Evolutionary conservation across 768 basidiomycete species (phyloP).

Genomic region (Mycena chlorophos): DNA sequence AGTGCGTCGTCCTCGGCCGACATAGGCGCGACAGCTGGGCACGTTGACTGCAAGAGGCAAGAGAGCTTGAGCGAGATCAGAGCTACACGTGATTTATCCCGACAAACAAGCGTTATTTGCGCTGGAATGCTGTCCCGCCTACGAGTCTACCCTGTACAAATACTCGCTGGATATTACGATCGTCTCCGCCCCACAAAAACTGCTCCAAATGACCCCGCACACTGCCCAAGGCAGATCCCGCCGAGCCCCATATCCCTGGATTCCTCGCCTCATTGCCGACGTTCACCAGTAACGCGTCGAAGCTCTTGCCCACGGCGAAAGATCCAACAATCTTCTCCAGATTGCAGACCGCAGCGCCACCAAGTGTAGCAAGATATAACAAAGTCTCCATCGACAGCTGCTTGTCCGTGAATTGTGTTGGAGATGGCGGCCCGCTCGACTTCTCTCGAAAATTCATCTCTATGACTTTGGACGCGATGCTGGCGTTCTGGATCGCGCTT

Average conservation of each 20-base stretch:
- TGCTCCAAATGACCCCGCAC: constrained; percentile 71
- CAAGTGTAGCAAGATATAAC: constrained; percentile 87
- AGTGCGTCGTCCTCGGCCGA: constrained; percentile 2
- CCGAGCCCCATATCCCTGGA: constrained; percentile 55
- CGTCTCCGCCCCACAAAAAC: constrained; percentile 86
- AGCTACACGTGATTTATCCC: background rate
- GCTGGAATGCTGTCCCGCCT: constrained; percentile 57
- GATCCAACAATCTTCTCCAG: constrained; percentile 71
- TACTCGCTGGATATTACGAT: constrained; percentile 78
- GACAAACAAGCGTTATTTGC: constrained; percentile 7
- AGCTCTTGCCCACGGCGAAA: constrained; percentile 79
- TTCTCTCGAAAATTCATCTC: constrained; percentile 43
- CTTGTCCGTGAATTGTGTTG: constrained; percentile 46
- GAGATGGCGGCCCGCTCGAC: background rate
- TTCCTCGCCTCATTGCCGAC: constrained; percentile 54
- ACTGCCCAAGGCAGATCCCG: constrained; percentile 33
- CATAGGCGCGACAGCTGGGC: too few species aligned
- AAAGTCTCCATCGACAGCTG: constrained; percentile 74
- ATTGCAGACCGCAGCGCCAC: constrained; percentile 83
- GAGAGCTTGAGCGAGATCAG: background rate
- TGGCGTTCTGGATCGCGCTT: constrained; percentile 68
- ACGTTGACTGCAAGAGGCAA: too few species aligned
- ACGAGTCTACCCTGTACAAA: constrained; percentile 81
- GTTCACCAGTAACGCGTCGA: constrained; percentile 83
- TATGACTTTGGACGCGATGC: constrained; percentile 78